These are phyloP conservation scores for Mortierella sp. DNA, from an alignment of 371 early-diverging fungal genomes.

Conservation along the genomic window DNA sequence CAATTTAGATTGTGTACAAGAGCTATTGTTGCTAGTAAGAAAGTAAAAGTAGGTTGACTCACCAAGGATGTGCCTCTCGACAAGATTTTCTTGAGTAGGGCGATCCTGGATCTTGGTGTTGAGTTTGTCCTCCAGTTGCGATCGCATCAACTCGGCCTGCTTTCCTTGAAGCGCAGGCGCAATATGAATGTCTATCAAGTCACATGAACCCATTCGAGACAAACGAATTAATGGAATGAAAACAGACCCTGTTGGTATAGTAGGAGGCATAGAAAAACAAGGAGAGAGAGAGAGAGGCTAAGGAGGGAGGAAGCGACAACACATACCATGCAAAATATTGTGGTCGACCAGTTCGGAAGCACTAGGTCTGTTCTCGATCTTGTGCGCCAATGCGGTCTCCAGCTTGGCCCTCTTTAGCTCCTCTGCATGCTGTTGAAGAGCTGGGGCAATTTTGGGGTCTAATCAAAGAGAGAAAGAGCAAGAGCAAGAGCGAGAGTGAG, in stretches of 20 bases:
- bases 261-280: neutral
- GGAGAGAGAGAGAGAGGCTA: neutral
- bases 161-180: slow-evolving; percentile 67
- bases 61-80: slow-evolving; percentile 70
- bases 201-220: neutral
- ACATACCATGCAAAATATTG: slow-evolving; percentile 70
- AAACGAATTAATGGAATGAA: neutral
- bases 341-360: slow-evolving; percentile 74
- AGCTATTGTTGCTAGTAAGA: too few relatives aligned
- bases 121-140: slow-evolving; percentile 68
- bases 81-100: slow-evolving; percentile 67
- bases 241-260: neutral
- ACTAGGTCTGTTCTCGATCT: slow-evolving; percentile 79
- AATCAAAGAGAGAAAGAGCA: slow-evolving; percentile 1
- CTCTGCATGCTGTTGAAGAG: slow-evolving; percentile 69
- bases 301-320: neutral
- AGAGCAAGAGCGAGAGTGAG: too few relatives aligned
- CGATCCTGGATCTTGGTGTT: slow-evolving; percentile 72
- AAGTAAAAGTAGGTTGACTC: too few relatives aligned
- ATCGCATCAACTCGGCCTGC: slow-evolving; percentile 61
- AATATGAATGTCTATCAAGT: slow-evolving; percentile 55
- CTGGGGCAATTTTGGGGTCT: slow-evolving; percentile 70
- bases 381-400: slow-evolving; percentile 77
- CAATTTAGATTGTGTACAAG: too few relatives aligned
- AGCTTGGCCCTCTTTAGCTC: slow-evolving; percentile 73